Conservation (phyloP, 495 filamentous ascomycete species). For the Mytilinidion resinicola region DNA sequence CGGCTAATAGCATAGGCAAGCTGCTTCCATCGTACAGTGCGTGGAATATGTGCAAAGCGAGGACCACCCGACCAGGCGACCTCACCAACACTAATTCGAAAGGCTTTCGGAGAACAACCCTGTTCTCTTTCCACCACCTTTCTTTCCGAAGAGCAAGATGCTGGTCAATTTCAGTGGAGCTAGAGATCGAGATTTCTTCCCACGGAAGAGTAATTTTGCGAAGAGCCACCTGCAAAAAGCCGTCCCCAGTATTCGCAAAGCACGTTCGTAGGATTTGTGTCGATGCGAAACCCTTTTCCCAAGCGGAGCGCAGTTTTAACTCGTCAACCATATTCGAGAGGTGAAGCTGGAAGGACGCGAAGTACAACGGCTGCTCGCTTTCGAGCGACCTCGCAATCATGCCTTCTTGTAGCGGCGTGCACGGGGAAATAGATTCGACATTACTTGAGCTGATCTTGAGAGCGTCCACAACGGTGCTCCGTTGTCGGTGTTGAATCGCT, state of each 20-base stretch:
- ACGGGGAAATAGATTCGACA: slow-evolving; percentile 67
- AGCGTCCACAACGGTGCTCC: slow-evolving; percentile 41
- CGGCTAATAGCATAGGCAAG: slow-evolving; percentile 57
- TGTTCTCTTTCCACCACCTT: slow-evolving; percentile 41
- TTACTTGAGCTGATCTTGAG: slow-evolving; percentile 41
- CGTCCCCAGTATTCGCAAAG: slow-evolving; percentile 61
- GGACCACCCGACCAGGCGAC: slow-evolving; percentile 28
- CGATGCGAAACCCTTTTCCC: slow-evolving; percentile 41
- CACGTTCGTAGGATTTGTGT: slow-evolving; percentile 58
- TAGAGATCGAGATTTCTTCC: slow-evolving; percentile 33
- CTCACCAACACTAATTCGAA: slow-evolving; percentile 43
- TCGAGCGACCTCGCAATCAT: slow-evolving; percentile 65
- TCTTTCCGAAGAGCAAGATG: slow-evolving; percentile 29
- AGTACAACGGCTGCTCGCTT: slow-evolving; percentile 54
- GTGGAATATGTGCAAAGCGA: slow-evolving; percentile 70
- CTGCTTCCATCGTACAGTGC: slow-evolving; percentile 85
- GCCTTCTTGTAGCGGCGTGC: slow-evolving; percentile 72
- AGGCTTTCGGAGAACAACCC: slow-evolving; percentile 29
- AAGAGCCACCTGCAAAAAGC: slow-evolving; percentile 63
- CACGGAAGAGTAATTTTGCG: slow-evolving; percentile 44
- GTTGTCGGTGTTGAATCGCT: slow-evolving; percentile 52
- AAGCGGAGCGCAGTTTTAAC: slow-evolving; percentile 44
- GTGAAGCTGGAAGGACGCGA: slow-evolving; percentile 59
- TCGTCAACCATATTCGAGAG: slow-evolving; percentile 41
- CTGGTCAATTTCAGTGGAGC: slow-evolving; percentile 31